phyloP scores from a whole-genome alignment of 2,329 filamentous ascomycete genomes.

The Claviceps sp. region DNA sequence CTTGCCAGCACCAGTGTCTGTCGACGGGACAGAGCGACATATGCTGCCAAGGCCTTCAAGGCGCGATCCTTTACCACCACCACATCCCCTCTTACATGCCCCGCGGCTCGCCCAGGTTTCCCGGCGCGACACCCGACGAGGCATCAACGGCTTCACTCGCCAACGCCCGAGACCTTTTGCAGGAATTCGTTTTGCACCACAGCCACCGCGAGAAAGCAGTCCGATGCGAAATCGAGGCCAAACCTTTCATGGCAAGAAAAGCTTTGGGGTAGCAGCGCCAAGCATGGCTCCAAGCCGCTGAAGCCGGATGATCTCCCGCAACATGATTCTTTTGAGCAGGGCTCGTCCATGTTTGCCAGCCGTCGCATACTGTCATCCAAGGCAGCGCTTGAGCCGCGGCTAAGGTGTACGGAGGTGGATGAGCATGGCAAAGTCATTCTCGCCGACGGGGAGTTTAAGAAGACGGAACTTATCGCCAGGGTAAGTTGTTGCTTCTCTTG shows the following conservation, averaged over 20 bases:
- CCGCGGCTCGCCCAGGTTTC: background rate
- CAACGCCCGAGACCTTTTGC: background rate
- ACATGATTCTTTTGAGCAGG: constrained; percentile 43
- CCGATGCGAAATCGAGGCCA: constrained; percentile 9
- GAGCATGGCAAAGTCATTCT: constrained; percentile 84
- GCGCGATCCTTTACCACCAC: background rate
- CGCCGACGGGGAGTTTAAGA: constrained; percentile 92
- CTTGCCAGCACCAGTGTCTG: constrained; percentile 7
- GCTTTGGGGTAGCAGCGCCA: constrained; percentile 30
- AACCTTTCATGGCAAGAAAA: constrained; percentile 33
- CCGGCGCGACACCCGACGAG: background rate
- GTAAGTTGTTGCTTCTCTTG: constrained; percentile 26
- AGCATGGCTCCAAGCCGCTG: constrained; percentile 26
- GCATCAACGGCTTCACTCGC: background rate
- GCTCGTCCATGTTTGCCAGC: constrained; percentile 47
- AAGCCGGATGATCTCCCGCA: constrained; percentile 46
- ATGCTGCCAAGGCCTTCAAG: background rate
- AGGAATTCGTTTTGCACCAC: constrained; percentile 16
- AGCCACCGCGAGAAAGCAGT: constrained; percentile 9
- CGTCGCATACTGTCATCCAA: constrained; percentile 61
- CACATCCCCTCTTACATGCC: background rate
- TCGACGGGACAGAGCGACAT: constrained; percentile 9
- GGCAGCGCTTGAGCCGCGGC: constrained; percentile 67
- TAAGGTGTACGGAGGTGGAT: constrained; percentile 92
- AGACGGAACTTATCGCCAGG: constrained; percentile 92